phyloP scores from a whole-genome alignment of 2,329 filamentous ascomycete genomes.

The Aureobasidium sp. region DNA sequence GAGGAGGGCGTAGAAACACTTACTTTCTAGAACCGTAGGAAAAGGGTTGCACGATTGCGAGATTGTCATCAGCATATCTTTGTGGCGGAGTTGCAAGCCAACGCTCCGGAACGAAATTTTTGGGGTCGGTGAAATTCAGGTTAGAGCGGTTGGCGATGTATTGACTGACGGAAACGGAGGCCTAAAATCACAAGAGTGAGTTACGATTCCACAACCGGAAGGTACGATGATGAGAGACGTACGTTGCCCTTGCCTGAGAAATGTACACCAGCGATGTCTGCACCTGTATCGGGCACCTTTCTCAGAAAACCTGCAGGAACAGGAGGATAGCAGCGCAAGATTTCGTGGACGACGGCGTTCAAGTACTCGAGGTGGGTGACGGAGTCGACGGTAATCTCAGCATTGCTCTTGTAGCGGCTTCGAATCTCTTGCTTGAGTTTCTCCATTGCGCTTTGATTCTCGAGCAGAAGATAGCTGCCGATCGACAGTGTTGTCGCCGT shows the following conservation, averaged over 20 bases:
- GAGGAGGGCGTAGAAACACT: neutral
- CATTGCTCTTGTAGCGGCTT: constrained; percentile 27
- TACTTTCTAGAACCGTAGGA: constrained; percentile 27
- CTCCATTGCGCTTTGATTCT: constrained; percentile 29
- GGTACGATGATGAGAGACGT: neutral
- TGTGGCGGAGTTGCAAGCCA: constrained; percentile 28
- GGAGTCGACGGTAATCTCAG: constrained; percentile 22
- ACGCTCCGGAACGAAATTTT: constrained; percentile 29
- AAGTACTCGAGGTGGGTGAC: constrained; percentile 29
- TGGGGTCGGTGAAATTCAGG: constrained; percentile 24
- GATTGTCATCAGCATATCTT: constrained; percentile 23
- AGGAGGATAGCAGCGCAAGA: constrained; percentile 39
- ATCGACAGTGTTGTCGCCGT: constrained; percentile 40
- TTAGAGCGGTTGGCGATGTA: constrained; percentile 20
- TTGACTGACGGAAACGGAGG: constrained; percentile 16
- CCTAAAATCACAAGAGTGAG: too few relatives aligned
- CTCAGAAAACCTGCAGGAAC: constrained; percentile 33
- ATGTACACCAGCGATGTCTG: constrained; percentile 22
- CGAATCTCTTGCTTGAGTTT: constrained; percentile 38
- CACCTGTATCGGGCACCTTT: constrained; percentile 22
- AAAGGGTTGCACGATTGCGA: constrained; percentile 25
- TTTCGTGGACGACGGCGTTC: constrained; percentile 40
- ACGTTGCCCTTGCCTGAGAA: constrained; percentile 21
- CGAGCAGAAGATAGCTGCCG: constrained; percentile 34
- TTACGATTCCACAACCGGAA: too few relatives aligned